Evolutionary conservation across 805 yeast genomes (phyloP), one percentile per base, ranked within the genome.

Genomic region (Kurtzmaniella cleridarum): DNA sequence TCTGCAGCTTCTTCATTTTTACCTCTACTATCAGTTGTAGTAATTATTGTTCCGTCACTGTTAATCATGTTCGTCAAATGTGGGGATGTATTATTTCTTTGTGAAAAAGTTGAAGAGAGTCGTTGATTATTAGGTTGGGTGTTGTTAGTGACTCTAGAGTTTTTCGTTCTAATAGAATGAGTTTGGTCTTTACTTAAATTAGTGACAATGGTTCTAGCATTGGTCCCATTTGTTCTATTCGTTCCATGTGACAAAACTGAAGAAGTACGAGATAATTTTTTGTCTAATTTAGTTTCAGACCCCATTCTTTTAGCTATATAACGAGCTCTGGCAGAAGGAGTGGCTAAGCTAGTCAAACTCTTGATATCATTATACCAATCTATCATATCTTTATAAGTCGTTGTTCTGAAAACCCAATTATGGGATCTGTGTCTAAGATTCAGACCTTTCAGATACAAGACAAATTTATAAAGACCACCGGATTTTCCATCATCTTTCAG

Each of bases 351-450:
- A 2, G 93, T 83, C 49, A 89, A 68, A 34, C 68, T 69, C 55
- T 81, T 79, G 48, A 91, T 70, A 54, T 85, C 95, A 47, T 76
- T 76, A 60, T 76, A 86, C 98, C 98, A 91, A 30, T 70, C 73
- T 57, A 82, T 78, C 91, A 89, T 86, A 26, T 74, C 60, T 31
- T 81, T 84, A 51, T 84, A 84, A 35, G 84, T 76, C 53, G 85
- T 93, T n/a, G 95, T 82, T 47, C 95, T 75, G 67, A 91, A 90
- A n/a, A 90, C 93, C 87, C 93, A 88, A 52, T 88, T 89, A 63
- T 90, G 97, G 32, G 88, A 86, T 53, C 87, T 73, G 45, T 80
- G 82, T 45, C 87, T 71, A 43, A 84, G 64, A 44, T 79, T 78
- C 46, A 81, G 80, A 56, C 58, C 67, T 52, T 84, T 86, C 13